phyloP scores from a whole-genome alignment of 257 asterid species.

The Cordia subcordata region DNA sequence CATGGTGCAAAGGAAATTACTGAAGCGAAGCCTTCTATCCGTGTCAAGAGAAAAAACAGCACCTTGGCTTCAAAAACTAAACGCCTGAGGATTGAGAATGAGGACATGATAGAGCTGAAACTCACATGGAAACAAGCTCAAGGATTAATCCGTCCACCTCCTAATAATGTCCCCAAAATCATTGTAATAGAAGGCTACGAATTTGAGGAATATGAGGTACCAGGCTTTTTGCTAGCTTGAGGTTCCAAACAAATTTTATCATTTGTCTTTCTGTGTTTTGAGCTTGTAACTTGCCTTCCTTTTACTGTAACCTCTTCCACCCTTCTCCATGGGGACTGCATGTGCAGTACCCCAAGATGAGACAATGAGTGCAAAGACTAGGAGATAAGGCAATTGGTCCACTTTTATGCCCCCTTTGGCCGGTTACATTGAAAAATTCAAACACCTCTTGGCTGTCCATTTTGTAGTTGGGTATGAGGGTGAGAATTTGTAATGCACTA shows the following conservation, averaged over 20 bases:
- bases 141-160: conserved; percentile 71
- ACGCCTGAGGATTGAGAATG: conserved; percentile 57
- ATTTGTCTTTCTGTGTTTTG: too few relatives aligned
- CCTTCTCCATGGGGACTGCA: too few relatives aligned
- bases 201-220: conserved; percentile 93
- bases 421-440: too few relatives aligned
- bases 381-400: too few relatives aligned
- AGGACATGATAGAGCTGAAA: conserved; percentile 57
- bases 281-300: too few relatives aligned
- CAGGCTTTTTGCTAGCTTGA: conserved; percentile 4
- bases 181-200: conserved; percentile 69
- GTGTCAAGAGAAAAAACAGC: conserved; percentile 61
- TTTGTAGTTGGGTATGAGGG: neutral
- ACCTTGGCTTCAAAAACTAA: conserved; percentile 49
- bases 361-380: too few relatives aligned
- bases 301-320: too few relatives aligned
- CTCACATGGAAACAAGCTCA: conserved; percentile 86
- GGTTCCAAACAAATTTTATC: too few relatives aligned
- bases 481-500: neutral
- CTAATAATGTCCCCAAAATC: conserved; percentile 45
- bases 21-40: conserved; percentile 37
- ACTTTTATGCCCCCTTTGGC: too few relatives aligned
- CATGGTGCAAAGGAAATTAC: conserved; percentile 32
- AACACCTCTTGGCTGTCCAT: neutral
- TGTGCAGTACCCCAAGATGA: too few relatives aligned